Evolutionary conservation across 2,329 filamentous ascomycete genomes (phyloP), one percentile per base, ranked within the genome.

Genomic region (Ophiostoma populinum): DNA sequence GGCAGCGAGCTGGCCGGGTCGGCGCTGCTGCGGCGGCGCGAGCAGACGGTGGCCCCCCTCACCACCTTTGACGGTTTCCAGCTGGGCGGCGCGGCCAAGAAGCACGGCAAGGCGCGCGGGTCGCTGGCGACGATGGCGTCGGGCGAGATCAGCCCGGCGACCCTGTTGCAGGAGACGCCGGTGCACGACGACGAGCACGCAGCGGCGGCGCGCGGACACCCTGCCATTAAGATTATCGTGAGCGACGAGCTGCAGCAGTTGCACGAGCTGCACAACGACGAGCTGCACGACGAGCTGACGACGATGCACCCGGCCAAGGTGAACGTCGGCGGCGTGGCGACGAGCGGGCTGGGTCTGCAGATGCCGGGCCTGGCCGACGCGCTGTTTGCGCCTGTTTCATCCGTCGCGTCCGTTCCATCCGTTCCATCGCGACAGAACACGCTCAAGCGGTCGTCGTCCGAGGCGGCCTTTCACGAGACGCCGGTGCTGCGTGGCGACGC

Each of bases 1-100:
- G 16, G 18, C 34, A 24, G 11, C 31, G n/a, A n/a, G n/a, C n/a
- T n/a, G n/a, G n/a, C n/a, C n/a, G n/a, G n/a, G 2, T 43, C 44
- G 2, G 47, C 47, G 7, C 37, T 47, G 4, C 32, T 35, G 24
- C 37, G 30, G 22, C 42, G 41, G 36, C 42, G 40, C 18, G 46
- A 47, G 15, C 25, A 34, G 10, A 41, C 39, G 9, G 36, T 42
- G n/a, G 32, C 40, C 1, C 34, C 36, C 3, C 37, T 46, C 16
- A 22, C 30, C n/a, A 32, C 20, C 24, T 36, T 40, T 13, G 30
- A 39, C 21, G 19, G 18, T 17, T 42, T 36, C 21, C 33, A 42
- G 25, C 17, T 41, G 6, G 25, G 27, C 15, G 11, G 13, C 4
- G 5, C 16, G 4, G 8, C 25, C 25, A 27, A 27, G n/a, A 29